A percentile compares a stretch with the other conserved stretches of the same genome.
These are phyloP conservation scores for Kwoniella sp. DNA, from an alignment of 768 basidiomycete species.

Conservation along the genomic window DNA sequence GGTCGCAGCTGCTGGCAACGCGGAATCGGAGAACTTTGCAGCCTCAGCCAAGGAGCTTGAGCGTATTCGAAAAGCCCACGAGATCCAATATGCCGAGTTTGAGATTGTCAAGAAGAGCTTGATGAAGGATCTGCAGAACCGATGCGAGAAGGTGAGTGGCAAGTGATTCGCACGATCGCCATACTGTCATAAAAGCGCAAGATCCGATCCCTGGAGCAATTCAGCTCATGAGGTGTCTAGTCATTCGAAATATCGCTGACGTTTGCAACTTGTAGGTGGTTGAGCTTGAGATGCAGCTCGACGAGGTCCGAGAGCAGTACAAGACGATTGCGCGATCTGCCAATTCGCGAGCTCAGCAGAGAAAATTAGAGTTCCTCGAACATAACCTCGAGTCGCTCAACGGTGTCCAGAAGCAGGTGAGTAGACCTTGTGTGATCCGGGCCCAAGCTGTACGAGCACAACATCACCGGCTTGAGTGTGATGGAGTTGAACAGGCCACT, in stretches of 20 bases:
- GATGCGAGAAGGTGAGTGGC: conserved; percentile 87
- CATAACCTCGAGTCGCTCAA: conserved; percentile 94
- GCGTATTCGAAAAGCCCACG: conserved; percentile 92
- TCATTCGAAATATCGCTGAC: not conserved
- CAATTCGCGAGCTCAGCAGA: conserved; percentile 97
- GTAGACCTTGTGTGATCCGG: conserved; percentile 30
- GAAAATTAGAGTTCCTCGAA: conserved; percentile 98
- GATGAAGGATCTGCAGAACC: conserved; percentile 98
- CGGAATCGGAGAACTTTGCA: conserved; percentile 93
- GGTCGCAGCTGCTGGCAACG: conserved; percentile 93
- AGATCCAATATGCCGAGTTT: conserved; percentile 97
- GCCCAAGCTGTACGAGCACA: conserved; percentile 8
- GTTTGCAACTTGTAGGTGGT: conserved; percentile 69
- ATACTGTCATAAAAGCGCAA: too few species aligned
- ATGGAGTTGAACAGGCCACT: conserved; percentile 26
- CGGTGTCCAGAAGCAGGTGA: conserved; percentile 92
- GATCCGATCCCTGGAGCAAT: too few species aligned
- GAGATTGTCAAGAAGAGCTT: conserved; percentile 98
- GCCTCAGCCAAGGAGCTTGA: conserved; percentile 97
- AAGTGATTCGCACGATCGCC: not conserved
- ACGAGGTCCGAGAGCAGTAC: conserved; percentile 98
- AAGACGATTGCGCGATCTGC: conserved; percentile 97
- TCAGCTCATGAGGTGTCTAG: not conserved
- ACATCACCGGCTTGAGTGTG: too few species aligned
- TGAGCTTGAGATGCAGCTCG: conserved; percentile 96